These are phyloP conservation scores for Aspergillus wentii DNA, from an alignment of 495 filamentous ascomycete genomes.

Conservation along the genomic window DNA sequence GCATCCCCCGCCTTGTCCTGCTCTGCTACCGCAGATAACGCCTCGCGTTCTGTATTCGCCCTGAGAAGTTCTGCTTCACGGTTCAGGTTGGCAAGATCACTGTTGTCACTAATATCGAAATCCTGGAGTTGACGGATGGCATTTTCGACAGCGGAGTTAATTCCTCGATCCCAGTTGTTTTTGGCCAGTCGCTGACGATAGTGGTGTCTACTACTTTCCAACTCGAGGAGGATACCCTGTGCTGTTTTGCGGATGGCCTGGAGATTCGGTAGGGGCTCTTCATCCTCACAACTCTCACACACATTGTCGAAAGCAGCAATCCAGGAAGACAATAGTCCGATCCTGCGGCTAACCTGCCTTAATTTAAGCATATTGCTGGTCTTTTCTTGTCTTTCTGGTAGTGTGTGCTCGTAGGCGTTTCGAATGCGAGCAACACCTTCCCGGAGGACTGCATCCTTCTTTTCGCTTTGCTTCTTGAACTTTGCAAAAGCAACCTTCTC, in stretches of 20 bases:
- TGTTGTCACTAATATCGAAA: conserved; percentile 65
- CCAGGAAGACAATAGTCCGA: conserved; percentile 81
- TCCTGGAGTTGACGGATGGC: conserved; percentile 72
- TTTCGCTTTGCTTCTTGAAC: conserved; percentile 81
- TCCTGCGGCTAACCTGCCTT: conserved; percentile 78
- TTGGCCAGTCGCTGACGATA: conserved; percentile 77
- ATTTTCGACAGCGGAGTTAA: conserved; percentile 84
- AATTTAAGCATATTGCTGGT: conserved; percentile 75
- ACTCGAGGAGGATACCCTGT: conserved; percentile 77
- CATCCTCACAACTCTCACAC: conserved; percentile 63
- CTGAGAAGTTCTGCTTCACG: conserved; percentile 83
- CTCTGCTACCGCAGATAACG: conserved; percentile 69
- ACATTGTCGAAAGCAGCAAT: conserved; percentile 86
- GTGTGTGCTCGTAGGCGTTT: conserved; percentile 76
- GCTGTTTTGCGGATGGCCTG: conserved; percentile 80
- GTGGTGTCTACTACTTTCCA: conserved; percentile 84
- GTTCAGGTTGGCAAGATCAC: conserved; percentile 65
- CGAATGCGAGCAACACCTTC: conserved; percentile 81
- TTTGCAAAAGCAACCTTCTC: conserved; percentile 83
- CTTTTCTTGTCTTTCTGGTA: conserved; percentile 74
- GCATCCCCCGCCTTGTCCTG: conserved; percentile 79
- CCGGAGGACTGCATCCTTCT: conserved; percentile 69
- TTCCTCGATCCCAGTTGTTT: conserved; percentile 76
- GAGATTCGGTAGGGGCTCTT: conserved; percentile 61
- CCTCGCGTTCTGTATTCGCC: conserved; percentile 77